Evolutionary conservation across 2,329 filamentous ascomycete species (phyloP).

Genomic region (Didymella lethalis): DNA sequence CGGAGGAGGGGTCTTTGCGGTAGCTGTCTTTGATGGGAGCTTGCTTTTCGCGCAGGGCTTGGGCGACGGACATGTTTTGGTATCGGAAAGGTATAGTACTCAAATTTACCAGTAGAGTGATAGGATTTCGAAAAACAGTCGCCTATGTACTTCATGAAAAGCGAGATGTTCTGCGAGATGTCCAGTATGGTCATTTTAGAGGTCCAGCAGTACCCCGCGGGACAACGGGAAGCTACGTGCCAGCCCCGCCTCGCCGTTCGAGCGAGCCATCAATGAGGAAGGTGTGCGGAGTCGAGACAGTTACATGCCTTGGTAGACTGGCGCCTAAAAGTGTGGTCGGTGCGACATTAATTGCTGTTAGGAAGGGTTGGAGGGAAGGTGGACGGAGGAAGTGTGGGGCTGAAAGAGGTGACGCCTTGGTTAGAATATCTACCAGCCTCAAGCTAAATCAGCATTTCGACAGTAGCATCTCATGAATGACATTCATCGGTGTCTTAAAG

Average conservation of each 20-base stretch:
- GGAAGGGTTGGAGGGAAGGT: neutral
- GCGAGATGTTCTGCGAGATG: neutral
- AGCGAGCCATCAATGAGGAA: slow-evolving; percentile 22
- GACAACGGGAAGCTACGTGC: slow-evolving; percentile 14
- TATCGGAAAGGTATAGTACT: no score
- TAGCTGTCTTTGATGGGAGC: slow-evolving; percentile 59
- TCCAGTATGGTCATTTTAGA: neutral
- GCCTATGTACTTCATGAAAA: neutral
- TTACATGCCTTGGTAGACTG: neutral
- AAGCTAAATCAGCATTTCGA: neutral
- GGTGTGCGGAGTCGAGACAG: neutral
- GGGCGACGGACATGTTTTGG: slow-evolving; percentile 37
- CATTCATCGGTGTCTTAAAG: no score
- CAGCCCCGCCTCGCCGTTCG: slow-evolving; percentile 26
- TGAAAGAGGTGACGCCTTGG: neutral
- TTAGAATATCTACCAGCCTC: neutral
- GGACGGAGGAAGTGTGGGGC: neutral
- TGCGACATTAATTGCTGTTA: neutral
- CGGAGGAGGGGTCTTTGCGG: slow-evolving; percentile 54
- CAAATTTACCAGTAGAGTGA: neutral
- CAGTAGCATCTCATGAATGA: no score
- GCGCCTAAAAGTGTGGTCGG: neutral
- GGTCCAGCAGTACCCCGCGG: slow-evolving; percentile 27
- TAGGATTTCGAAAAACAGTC: neutral
- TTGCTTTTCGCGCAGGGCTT: slow-evolving; percentile 57